Percentiles rank a stretch among this genome's conserved stretches.
phyloP scores from a whole-genome alignment of 306 rosid genomes.

The Cicer chorassanicum region DNA sequence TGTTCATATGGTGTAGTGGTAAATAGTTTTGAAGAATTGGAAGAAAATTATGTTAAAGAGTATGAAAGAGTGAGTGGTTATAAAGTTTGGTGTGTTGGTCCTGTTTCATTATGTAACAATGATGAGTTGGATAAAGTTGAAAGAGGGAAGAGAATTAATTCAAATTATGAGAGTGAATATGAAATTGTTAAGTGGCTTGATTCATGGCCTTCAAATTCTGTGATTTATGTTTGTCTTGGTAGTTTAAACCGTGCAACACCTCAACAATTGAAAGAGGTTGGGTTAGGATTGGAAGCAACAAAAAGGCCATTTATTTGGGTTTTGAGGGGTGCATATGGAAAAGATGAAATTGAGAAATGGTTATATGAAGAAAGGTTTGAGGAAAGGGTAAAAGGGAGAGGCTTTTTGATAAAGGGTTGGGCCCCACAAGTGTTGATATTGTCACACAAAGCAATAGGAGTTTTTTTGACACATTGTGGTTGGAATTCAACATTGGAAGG shows the following conservation, averaged over 20 bases:
- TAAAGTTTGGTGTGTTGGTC: constrained; percentile 61
- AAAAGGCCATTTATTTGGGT: constrained; percentile 71
- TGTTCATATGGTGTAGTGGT: constrained; percentile 47
- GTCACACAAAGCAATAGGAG: constrained; percentile 56
- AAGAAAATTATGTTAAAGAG: constrained; percentile 43
- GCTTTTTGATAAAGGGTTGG: constrained; percentile 61
- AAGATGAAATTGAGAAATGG: constrained; percentile 52
- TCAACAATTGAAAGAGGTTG: constrained; percentile 55
- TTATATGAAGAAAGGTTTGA: constrained; percentile 46
- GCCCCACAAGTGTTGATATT: constrained; percentile 60
- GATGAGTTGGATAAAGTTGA: constrained; percentile 43
- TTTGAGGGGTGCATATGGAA: constrained; percentile 46
- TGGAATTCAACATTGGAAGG: constrained; percentile 69
- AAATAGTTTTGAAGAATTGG: constrained; percentile 55
- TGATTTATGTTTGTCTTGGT: constrained; percentile 66
- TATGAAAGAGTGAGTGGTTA: constrained; percentile 23
- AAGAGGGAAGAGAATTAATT: constrained; percentile 50
- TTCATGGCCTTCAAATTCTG: constrained; percentile 47
- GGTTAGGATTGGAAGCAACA: constrained; percentile 62
- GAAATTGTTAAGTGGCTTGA: constrained; percentile 59
- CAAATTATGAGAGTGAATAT: constrained; percentile 40
- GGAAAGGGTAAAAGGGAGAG: constrained; percentile 54
- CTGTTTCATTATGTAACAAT: constrained; percentile 50
- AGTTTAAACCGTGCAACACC: constrained; percentile 52
- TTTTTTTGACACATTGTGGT: constrained; percentile 62